Evolutionary conservation across 2,329 filamentous ascomycete genomes (phyloP).

Genomic region (Pyrenophora seminiperda): DNA sequence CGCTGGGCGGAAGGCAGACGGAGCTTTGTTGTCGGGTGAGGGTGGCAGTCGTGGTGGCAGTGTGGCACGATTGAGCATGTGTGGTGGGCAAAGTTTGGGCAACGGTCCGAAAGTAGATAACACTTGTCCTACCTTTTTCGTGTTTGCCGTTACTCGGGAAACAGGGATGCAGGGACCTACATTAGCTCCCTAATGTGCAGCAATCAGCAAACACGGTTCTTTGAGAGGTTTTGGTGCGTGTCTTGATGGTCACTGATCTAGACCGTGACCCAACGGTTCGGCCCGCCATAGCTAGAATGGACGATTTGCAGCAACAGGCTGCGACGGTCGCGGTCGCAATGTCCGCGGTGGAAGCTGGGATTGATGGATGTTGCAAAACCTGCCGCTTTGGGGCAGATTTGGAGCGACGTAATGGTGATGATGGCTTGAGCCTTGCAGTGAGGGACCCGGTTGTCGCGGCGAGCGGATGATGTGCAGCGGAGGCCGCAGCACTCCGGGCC

Average conservation of each 20-base stretch:
- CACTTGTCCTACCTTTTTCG: not conserved
- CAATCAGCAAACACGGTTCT: not conserved
- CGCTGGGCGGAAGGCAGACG: too few relatives aligned
- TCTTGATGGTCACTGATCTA: slow-evolving; percentile 9
- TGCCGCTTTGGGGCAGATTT: slow-evolving; percentile 8
- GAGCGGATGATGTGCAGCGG: not conserved
- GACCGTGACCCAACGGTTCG: slow-evolving; percentile 14
- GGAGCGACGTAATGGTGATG: not conserved
- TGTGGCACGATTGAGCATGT: too few relatives aligned
- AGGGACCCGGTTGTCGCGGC: not conserved
- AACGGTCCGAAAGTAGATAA: not conserved
- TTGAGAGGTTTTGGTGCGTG: not conserved
- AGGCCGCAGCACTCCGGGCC: not conserved
- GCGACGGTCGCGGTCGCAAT: slow-evolving; percentile 9
- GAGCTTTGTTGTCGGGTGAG: not conserved
- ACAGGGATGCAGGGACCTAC: not conserved
- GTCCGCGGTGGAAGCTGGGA: slow-evolving; percentile 7
- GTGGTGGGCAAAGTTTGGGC: too few relatives aligned
- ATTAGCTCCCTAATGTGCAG: not conserved
- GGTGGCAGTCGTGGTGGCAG: too few relatives aligned
- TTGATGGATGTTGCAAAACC: slow-evolving; percentile 4
- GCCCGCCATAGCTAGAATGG: slow-evolving; percentile 9
- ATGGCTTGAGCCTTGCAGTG: not conserved
- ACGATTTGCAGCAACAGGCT: slow-evolving; percentile 10
- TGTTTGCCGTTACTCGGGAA: not conserved